Evolutionary conservation across 495 filamentous ascomycete species (phyloP), one percentile per base, ranked within the genome.

Genomic region (Penicillium odoratum): DNA sequence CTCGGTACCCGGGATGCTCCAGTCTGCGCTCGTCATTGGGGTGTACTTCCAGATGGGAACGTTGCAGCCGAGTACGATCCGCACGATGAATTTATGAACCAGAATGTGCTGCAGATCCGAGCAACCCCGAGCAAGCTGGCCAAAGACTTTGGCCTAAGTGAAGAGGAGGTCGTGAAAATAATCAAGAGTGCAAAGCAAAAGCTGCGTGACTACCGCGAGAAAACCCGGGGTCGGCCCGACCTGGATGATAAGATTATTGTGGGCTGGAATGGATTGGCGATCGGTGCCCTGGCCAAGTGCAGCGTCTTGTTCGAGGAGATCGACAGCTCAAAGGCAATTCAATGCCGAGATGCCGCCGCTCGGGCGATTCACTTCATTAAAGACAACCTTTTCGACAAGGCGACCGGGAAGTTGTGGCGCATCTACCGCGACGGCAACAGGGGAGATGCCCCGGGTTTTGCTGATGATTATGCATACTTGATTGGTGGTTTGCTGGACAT

Each of bases 381-480:
- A 63, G 73, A 83, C 5, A 83, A 92, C n/a, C 78, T 98, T 3
- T 96, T 86, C 75, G 85, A 92, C 64, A 76, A 80, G 55, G 58
- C 71, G 1, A 80, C 75, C 1, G 85, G 84, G 29, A 79, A 80
- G 4, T 72, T 98, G 42, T 87, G 86, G 59, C 81, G 94, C 26
- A 88, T 95, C 46, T 96, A 86, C 67, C 85, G 86, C 30, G 85
- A 92, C 60, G 88, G 87, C 13, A 69, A 64, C 21, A 79, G 76
- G 34, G 89, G 90, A 28, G 80, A 88, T 36, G 89, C 87, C 0
- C 78, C 78, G 5, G 94, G 84, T 1, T 96, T 98, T 70, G 93
- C 93, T 5, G 94, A 98, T 61, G 94, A 98, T 69, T 98, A 98
- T 69, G 93, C 94, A 3, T 97, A 90, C 70, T 65, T 98, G 51